Percentiles rank a stretch among this genome's conserved stretches.
Evolutionary conservation across 2,329 filamentous ascomycete species (phyloP).

Genomic region (Phyllosticta citribraziliensis): DNA sequence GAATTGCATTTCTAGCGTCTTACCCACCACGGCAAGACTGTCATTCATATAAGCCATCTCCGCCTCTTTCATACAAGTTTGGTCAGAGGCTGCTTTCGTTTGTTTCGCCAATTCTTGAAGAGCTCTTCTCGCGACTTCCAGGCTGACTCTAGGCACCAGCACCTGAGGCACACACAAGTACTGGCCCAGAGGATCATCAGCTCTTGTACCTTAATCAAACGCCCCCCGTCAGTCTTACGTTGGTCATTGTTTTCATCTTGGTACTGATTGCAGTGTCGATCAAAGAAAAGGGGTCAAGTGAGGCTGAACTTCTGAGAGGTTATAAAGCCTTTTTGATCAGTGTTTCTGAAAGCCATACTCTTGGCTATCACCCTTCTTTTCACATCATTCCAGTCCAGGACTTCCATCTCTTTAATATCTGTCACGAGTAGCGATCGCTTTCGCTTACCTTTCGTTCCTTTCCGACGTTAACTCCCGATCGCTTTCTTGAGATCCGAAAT

Average conservation of each 20-base stretch:
- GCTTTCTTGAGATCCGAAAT: neutral
- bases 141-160: neutral
- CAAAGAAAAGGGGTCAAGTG: neutral
- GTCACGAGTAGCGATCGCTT: neutral
- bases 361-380: neutral
- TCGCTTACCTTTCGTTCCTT: too few relatives aligned
- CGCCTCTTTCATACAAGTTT: neutral
- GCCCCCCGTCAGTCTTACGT: neutral
- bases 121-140: neutral
- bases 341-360: neutral
- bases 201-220: neutral
- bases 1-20: neutral
- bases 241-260: neutral
- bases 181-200: neutral
- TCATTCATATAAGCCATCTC: neutral
- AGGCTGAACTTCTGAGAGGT: neutral
- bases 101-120: neutral
- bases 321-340: neutral
- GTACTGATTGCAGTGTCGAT: neutral
- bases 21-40: neutral
- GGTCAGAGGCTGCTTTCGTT: neutral
- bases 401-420: neutral
- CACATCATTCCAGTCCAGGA: neutral
- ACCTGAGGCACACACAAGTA: neutral
- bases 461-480: too few relatives aligned